A percentile compares a stretch with the other conserved stretches of the same genome.
Evolutionary conservation across 176 grass and related monocot species (phyloP).

Genomic region (Pharus latifolius): DNA sequence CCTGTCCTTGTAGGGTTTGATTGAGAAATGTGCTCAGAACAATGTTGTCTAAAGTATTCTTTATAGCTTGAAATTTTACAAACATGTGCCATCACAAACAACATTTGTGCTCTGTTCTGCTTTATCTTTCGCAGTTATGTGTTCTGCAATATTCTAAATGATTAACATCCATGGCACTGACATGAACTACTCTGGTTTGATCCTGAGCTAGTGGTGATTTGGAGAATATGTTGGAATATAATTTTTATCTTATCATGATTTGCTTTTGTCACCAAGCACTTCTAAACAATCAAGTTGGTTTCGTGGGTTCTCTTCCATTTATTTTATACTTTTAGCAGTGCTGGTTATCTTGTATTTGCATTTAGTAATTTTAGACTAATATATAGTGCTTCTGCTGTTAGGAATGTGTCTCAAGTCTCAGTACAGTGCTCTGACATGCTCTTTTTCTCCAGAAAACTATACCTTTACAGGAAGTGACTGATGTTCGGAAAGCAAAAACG

Average conservation of each 20-base stretch:
- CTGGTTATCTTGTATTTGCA: neutral
- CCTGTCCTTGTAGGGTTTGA: neutral
- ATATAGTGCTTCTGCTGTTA: neutral
- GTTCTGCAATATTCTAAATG: neutral
- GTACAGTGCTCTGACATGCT: conserved; percentile 5
- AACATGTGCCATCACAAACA: neutral
- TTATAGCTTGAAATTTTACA: neutral
- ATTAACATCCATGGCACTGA: neutral
- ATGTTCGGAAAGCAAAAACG: conserved; percentile 97
- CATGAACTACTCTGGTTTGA: conserved; percentile 4
- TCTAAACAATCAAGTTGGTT: neutral
- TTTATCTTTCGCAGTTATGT: neutral
- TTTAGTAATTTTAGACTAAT: neutral
- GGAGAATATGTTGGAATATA: too few relatives aligned
- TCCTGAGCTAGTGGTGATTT: neutral
- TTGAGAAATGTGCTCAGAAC: neutral
- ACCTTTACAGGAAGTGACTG: conserved; percentile 64
- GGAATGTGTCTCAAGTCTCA: too few relatives aligned
- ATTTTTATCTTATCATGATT: too few relatives aligned
- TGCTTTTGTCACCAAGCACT: too few relatives aligned
- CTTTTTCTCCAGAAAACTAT: conserved; percentile 73
- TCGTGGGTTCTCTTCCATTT: neutral
- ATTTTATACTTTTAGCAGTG: neutral
- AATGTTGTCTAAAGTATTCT: neutral
- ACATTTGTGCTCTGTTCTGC: neutral